A percentile compares a stretch with the other conserved stretches of the same genome.
Conservation (phyloP, 805 yeast species). For the Ogataea polymorpha region DNA sequence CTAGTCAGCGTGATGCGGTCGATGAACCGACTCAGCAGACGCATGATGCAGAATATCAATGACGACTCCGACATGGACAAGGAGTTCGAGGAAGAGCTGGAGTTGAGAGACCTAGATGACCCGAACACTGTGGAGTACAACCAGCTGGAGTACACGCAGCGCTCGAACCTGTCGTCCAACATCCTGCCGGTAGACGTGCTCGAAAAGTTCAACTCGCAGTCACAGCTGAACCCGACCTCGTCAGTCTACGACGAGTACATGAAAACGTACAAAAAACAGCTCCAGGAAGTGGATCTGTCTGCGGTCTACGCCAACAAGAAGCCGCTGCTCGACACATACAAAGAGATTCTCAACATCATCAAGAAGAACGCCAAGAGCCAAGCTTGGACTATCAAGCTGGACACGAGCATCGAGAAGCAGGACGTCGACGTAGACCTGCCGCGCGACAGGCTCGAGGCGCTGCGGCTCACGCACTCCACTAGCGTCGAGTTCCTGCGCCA, state of each 20-base stretch:
- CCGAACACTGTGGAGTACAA: slow-evolving; percentile 48
- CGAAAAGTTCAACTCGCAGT: slow-evolving; percentile 19
- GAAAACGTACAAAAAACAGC: slow-evolving; percentile 17
- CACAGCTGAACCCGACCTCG: slow-evolving; percentile 27
- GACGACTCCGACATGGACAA: slow-evolving; percentile 37
- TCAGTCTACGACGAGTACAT: slow-evolving; percentile 29
- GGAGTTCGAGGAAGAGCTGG: slow-evolving; percentile 43
- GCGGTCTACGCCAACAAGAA: slow-evolving; percentile 27
- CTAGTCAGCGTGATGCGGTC: slow-evolving; percentile 75
- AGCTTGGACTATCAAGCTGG: slow-evolving; percentile 36
- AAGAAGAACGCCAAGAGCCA: slow-evolving; percentile 50
- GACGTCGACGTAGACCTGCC: slow-evolving; percentile 33
- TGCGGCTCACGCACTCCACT: slow-evolving; percentile 65
- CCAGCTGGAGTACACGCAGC: slow-evolving; percentile 37
- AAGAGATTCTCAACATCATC: slow-evolving; percentile 46
- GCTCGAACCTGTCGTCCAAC: slow-evolving; percentile 27
- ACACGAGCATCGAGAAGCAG: slow-evolving; percentile 20
- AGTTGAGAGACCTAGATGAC: slow-evolving; percentile 50
- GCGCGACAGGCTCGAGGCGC: slow-evolving; percentile 37
- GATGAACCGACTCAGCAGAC: slow-evolving; percentile 82
- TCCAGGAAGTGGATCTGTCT: slow-evolving; percentile 23
- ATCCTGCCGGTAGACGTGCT: slow-evolving; percentile 25
- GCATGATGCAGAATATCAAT: slow-evolving; percentile 63
- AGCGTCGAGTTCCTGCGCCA: slow-evolving; percentile 73
- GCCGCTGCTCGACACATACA: slow-evolving; percentile 41